Base-by-base conservation (phyloP, 192 early-diverging fungal genomes). In the Oehlia diaphana region DNA sequence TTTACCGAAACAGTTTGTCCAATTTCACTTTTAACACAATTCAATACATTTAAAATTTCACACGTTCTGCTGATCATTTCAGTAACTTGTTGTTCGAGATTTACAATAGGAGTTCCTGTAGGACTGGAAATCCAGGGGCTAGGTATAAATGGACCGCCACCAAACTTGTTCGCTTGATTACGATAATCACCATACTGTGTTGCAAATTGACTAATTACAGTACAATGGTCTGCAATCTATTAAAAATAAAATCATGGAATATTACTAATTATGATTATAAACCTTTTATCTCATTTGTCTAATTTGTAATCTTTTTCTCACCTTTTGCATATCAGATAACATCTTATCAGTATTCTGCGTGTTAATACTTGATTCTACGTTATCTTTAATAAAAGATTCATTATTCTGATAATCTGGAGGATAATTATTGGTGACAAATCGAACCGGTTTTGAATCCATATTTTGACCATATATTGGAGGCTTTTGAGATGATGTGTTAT, bases 341-440 rank as follows among this genome's bases (percentile, higher is more conserved):
- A 42, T 10, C 21, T 70, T 70, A 2, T 70, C 35, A 44, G 21
- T 13, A 42, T 70, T 42, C 21, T 35, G 68, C 1, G 21, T 39
- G 26, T 7, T 14, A 39, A n/a, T 4, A 35, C 3, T n/a, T 16
- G 35, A n/a, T 39, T 33, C 31, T 42, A 1, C 21, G 23, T 33
- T 39, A 70, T 70, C 35, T 21, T 70, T 70, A 39, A 9, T n/a
- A 42, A n/a, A 35, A 70, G 33, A 10, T 58, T 19, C 53, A 70
- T 70, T 70, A 42, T 33, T 39, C 9, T 70, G 33, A 42, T 23
- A 70, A n/a, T 70, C 68, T 42, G 39, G 37, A 21, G 68, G 0
- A 70, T 44, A 39, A 70, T 39, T 70, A 9, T 42, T 70, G 14
- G 13, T 70, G 8, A 70, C 39, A 70, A 70, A 70, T 70, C 68